Base-by-base conservation (phyloP, 2,329 filamentous ascomycete species). In the Hypoxylon sp. region DNA sequence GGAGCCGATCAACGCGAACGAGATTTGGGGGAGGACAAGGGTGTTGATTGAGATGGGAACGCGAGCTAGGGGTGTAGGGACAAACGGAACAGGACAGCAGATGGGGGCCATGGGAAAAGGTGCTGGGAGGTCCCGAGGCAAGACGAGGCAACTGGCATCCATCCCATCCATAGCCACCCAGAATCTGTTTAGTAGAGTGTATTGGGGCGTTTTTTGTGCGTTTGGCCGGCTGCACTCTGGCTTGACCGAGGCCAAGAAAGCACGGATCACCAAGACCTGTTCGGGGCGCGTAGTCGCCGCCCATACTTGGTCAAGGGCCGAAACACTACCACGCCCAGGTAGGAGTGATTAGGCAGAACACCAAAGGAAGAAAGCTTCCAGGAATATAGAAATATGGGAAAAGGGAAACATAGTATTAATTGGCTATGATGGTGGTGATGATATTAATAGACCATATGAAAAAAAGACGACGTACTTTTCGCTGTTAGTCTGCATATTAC, bases 401-500 rank as follows among this genome's bases (percentile, higher is more conserved):
- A 58, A 59, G 30, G 28, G 60, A 57, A 52, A 41, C 38, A 65
- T 25, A 66, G 36, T 43, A 45, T 48, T 30, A 43, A 32, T 25
- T n/a, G 13, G 2, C 17, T 43, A 19, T 52, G 51, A 63, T 21
- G 38, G 38, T 13, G 21, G 11, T 30, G 61, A 28, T 56, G 48
- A 63, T 25, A 23, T n/a, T 46, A 64, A 41, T 23, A 46, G 5
- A 34, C 10, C 34, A 46, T 46, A 55, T 23, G 5, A 23, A 52
- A 38, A 71, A 36, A 60, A 5, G 28, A 63, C 36, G 21, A 86
- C 86, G 80, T 80, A 89, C 87, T 89, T 89, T 73, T 89, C 87
- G 38, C 79, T 80, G 63, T 76, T 81, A 55, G 81, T 73, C 70
- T 83, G 82, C 56, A 82, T 78, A 73, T 84, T 84, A 72, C 85